Evolutionary conservation across 73 alveolate species (phyloP).

Genomic region (Durusdinium trenchii): DNA sequence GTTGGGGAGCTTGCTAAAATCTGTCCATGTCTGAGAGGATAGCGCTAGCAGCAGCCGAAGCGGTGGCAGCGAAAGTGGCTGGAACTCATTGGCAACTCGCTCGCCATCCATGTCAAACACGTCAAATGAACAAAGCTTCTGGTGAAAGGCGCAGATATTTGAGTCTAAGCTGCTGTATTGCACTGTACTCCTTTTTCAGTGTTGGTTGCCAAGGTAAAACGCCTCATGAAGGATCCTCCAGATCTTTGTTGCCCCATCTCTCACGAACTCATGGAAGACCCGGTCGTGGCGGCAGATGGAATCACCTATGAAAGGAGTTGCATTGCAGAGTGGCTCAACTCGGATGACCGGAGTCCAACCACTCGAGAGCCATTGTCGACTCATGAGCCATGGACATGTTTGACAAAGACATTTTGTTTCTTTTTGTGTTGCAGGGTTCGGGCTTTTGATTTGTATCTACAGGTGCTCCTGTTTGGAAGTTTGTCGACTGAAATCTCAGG

Average conservation of each 20-base stretch:
- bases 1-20: not conserved
- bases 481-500: not conserved
- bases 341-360: not conserved
- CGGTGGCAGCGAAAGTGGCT: too few relatives aligned
- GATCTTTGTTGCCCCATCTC: conserved; percentile 87
- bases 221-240: conserved; percentile 17
- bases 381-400: not conserved
- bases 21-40: too few relatives aligned
- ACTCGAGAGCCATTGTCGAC: not conserved
- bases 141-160: not conserved
- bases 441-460: too few relatives aligned
- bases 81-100: not conserved
- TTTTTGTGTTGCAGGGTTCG: not conserved
- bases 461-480: not conserved
- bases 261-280: conserved; percentile 25
- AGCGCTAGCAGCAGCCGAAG: too few relatives aligned
- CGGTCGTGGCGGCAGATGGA: conserved; percentile 89
- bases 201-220: not conserved
- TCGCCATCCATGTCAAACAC: not conserved
- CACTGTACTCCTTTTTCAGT: not conserved
- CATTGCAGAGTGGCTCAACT: not conserved
- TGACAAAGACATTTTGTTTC: not conserved
- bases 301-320: conserved; percentile 55
- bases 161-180: not conserved
- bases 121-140: not conserved